Evolutionary conservation across 2,329 filamentous ascomycete genomes (phyloP).

Genomic region (Sporothrix pseudoabietina): DNA sequence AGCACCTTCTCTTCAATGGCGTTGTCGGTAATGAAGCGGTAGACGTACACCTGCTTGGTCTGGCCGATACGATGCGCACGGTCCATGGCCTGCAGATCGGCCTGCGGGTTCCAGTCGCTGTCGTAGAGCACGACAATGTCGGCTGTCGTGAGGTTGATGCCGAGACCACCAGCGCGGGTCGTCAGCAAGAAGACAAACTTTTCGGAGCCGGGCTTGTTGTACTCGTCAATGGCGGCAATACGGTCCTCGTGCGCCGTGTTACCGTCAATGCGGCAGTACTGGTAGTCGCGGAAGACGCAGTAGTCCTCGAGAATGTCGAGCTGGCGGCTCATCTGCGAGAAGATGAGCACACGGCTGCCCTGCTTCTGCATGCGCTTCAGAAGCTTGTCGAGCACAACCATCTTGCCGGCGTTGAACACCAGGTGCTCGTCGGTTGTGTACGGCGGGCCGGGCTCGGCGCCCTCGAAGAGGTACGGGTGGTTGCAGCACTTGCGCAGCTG

Average conservation of each 20-base stretch:
- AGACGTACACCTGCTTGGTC: conserved; percentile 96
- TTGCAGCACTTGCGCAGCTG: conserved; percentile 99
- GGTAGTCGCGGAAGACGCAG: conserved; percentile 90
- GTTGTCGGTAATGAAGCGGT: conserved; percentile 95
- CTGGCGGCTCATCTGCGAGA: conserved; percentile 98
- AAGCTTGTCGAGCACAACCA: conserved; percentile 94
- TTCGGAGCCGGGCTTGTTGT: conserved; percentile 93
- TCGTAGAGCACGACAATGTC: conserved; percentile 97
- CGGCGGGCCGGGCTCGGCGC: conserved; percentile 92
- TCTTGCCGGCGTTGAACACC: conserved; percentile 91
- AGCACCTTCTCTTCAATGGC: conserved; percentile 98
- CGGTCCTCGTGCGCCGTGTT: conserved; percentile 96
- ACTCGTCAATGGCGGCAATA: conserved; percentile 96
- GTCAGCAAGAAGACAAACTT: conserved; percentile 97
- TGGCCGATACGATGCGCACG: conserved; percentile 97
- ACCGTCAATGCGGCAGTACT: conserved; percentile 97
- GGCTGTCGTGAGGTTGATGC: conserved; percentile 93
- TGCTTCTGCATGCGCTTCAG: conserved; percentile 79
- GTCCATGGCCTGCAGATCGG: conserved; percentile 98
- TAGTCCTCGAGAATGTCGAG: conserved; percentile 98
- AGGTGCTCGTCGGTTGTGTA: conserved; percentile 98
- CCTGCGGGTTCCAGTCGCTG: conserved; percentile 98
- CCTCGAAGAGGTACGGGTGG: conserved; percentile 96
- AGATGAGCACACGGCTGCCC: conserved; percentile 95
- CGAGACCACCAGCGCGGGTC: conserved; percentile 90